phyloP scores from a whole-genome alignment of 139 green algal species.

The Spirogloea muscicola region DNA sequence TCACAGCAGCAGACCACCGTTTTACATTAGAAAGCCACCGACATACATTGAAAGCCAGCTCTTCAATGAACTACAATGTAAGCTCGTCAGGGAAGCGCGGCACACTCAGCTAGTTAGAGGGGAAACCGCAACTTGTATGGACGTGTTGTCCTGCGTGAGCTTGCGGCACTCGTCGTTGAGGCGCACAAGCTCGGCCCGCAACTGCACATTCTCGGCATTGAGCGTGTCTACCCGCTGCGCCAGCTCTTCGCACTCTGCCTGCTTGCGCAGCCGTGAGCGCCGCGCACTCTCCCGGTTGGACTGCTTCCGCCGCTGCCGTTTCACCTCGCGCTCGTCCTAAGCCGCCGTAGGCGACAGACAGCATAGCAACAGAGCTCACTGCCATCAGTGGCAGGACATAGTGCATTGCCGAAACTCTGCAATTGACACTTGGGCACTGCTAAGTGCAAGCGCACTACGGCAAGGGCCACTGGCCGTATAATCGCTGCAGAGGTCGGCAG shows the following conservation, averaged over 20 bases:
- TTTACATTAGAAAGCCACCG: too few species aligned
- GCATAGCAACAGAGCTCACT: not conserved
- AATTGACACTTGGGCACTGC: too few species aligned
- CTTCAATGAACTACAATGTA: too few species aligned
- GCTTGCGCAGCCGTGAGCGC: constrained; percentile 76
- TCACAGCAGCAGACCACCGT: too few species aligned
- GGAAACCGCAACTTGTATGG: constrained; percentile 41
- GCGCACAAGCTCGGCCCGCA: constrained; percentile 39
- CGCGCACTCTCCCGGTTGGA: constrained; percentile 79
- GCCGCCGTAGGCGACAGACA: not conserved
- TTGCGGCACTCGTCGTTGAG: constrained; percentile 29
- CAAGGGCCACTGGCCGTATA: too few species aligned
- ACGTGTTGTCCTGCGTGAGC: constrained; percentile 10
- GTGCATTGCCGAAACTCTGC: too few species aligned
- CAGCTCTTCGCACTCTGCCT: constrained; percentile 73
- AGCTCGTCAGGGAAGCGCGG: too few species aligned
- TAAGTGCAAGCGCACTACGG: too few species aligned
- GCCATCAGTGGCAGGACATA: too few species aligned
- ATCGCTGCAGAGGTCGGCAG: too few species aligned
- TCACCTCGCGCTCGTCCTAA: constrained; percentile 76
- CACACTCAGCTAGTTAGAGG: too few species aligned
- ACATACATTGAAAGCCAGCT: too few species aligned
- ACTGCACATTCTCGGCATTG: constrained; percentile 46
- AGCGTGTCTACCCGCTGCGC: constrained; percentile 52
- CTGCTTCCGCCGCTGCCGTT: constrained; percentile 78